These are phyloP conservation scores for Nitzschia sp. DNA, from an alignment of 108 stramenopile genomes.

Conservation along the genomic window DNA sequence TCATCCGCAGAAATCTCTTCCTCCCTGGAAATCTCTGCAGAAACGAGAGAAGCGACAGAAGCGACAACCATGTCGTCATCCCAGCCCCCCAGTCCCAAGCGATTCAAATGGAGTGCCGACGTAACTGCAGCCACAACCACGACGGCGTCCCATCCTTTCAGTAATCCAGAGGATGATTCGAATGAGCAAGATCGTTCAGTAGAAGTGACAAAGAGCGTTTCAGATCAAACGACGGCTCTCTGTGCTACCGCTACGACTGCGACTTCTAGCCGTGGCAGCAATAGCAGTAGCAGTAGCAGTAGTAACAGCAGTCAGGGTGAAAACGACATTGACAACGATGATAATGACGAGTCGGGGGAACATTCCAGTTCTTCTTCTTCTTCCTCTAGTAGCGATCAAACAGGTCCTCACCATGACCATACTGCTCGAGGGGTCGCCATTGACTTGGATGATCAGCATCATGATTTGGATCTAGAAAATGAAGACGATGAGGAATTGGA, in stretches of 20 bases:
- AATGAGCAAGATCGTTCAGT: too few relatives aligned
- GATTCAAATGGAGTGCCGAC: too few relatives aligned
- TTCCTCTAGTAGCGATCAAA: background rate
- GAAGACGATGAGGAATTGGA: background rate
- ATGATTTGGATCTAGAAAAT: background rate
- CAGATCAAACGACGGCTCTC: background rate
- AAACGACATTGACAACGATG: background rate
- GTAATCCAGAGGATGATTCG: too few relatives aligned
- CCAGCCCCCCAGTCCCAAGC: too few relatives aligned
- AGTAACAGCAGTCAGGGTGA: background rate
- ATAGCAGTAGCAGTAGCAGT: background rate
- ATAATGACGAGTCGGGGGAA: background rate
- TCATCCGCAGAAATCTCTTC: too few relatives aligned
- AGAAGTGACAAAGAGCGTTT: too few relatives aligned
- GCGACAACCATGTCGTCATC: too few relatives aligned
- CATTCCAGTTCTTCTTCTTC: background rate
- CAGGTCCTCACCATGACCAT: background rate
- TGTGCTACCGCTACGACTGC: background rate
- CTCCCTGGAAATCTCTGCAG: too few relatives aligned
- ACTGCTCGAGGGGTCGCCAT: background rate
- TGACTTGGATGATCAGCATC: background rate
- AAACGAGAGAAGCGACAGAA: too few relatives aligned
- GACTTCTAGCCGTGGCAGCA: background rate
- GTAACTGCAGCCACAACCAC: too few relatives aligned
- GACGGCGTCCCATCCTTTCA: too few relatives aligned